A percentile compares a stretch with the other conserved stretches of the same genome.
These are phyloP conservation scores for Trypanosoma scelopori DNA, from an alignment of 208 protist genomes.

Conservation along the genomic window DNA sequence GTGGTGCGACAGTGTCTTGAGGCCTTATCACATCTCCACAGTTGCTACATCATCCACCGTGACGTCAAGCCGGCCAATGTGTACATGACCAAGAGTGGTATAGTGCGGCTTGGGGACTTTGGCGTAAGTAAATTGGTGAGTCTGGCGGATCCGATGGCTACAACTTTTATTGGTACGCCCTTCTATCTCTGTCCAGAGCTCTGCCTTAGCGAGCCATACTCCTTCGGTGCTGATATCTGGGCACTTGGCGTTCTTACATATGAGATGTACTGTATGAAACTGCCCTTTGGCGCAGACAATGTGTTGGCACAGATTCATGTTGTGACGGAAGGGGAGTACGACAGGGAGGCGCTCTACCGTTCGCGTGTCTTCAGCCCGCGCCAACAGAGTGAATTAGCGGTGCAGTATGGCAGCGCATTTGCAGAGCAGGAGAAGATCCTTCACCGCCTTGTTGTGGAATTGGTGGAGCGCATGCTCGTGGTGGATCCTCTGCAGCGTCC, in stretches of 20 bases:
- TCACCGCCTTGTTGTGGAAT: constrained; percentile 53
- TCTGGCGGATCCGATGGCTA: constrained; percentile 46
- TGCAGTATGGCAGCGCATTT: constrained; percentile 51
- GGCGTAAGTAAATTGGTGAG: constrained; percentile 82
- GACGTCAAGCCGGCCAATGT: constrained; percentile 94
- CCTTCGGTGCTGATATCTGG: constrained; percentile 85
- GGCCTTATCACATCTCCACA: constrained; percentile 83
- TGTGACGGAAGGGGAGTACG: constrained; percentile 82
- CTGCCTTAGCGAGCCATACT: constrained; percentile 84
- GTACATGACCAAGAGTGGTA: constrained; percentile 62
- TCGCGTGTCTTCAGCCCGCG: constrained; percentile 43
- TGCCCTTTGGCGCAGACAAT: constrained; percentile 84
- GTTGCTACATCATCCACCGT: constrained; percentile 82
- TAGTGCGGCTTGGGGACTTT: constrained; percentile 88
- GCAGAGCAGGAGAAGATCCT: constrained; percentile 47
- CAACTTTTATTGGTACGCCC: constrained; percentile 89
- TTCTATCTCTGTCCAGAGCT: constrained; percentile 91
- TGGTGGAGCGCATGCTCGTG: constrained; percentile 69
- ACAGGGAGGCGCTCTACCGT: constrained; percentile 40
- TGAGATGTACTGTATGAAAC: constrained; percentile 76
- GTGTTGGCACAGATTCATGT: constrained; percentile 83
- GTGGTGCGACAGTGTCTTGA: constrained; percentile 78
- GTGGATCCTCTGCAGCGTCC: constrained; percentile 54
- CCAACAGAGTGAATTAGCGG: constrained; percentile 36
- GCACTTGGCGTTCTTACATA: constrained; percentile 85